Conservation (phyloP, 768 basidiomycete genomes). For the Suillus lakei region DNA sequence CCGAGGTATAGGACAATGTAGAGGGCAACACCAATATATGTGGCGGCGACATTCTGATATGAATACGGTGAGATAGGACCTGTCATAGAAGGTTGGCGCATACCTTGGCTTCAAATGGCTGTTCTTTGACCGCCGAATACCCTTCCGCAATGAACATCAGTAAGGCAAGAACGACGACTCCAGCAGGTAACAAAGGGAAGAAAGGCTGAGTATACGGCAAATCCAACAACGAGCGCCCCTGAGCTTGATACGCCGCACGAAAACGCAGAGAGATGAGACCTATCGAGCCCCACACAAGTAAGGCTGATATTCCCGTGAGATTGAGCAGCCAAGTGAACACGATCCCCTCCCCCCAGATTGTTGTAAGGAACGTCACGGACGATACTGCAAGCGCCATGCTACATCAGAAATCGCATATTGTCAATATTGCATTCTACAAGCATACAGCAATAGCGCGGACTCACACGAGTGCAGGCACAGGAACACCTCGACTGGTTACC, state of each 20-base stretch:
- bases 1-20: constrained; percentile 52
- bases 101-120: constrained; percentile 50
- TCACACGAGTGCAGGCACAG: constrained; percentile 56
- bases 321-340: constrained; percentile 66
- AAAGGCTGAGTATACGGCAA: constrained; percentile 63
- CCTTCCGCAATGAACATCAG: constrained; percentile 62
- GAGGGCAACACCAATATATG: constrained; percentile 55
- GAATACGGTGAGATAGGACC: neutral
- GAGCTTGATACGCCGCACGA: constrained; percentile 60
- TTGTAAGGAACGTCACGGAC: constrained; percentile 57
- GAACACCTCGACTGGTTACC: constrained; percentile 68
- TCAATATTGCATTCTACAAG: constrained; percentile 25
- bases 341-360: constrained; percentile 60
- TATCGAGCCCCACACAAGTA: constrained; percentile 71
- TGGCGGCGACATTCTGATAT: constrained; percentile 55
- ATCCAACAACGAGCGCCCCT: constrained; percentile 54
- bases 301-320: constrained; percentile 66
- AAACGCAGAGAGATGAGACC: constrained; percentile 62
- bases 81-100: constrained; percentile 11
- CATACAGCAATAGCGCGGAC: constrained; percentile 35
- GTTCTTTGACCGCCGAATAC: constrained; percentile 49
- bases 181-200: constrained; percentile 55
- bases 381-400: constrained; percentile 54
- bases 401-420: constrained; percentile 21
- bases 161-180: constrained; percentile 52